These are phyloP conservation scores for Schizochytrium sp. DNA, from an alignment of 108 stramenopile genomes.

Conservation along the genomic window DNA sequence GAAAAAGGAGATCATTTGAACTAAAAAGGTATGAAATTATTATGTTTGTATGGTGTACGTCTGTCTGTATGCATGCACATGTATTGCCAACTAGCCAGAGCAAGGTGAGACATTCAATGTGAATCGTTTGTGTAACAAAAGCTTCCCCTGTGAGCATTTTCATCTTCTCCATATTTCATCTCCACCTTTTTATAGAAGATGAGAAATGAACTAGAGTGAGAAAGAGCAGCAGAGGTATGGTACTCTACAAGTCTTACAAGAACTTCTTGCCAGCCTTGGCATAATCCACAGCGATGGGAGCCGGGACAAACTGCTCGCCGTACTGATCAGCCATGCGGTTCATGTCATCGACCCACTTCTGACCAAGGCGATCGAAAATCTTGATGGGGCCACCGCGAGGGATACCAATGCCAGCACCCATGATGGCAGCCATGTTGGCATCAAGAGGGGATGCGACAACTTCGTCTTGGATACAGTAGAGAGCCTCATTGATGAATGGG, in stretches of 20 bases:
- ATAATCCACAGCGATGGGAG: slow-evolving; percentile 93
- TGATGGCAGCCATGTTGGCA: slow-evolving; percentile 98
- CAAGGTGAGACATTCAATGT: no score
- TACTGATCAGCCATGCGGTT: slow-evolving; percentile 89
- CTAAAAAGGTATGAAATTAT: no score
- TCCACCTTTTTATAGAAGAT: no score
- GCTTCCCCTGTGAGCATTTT: no score
- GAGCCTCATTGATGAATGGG: slow-evolving; percentile 97
- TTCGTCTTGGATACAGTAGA: slow-evolving; percentile 96
- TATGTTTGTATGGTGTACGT: no score
- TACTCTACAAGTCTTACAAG: slow-evolving; percentile 53
- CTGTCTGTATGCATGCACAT: no score
- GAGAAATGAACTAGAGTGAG: no score
- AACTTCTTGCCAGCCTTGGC: slow-evolving; percentile 93
- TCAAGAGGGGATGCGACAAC: slow-evolving; percentile 94
- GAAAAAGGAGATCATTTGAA: no score
- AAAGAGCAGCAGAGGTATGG: no score
- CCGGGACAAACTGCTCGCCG: slow-evolving; percentile 96
- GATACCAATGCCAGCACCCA: slow-evolving; percentile 99
- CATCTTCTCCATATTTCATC: no score
- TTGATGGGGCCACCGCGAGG: slow-evolving; percentile 93
- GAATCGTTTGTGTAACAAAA: no score
- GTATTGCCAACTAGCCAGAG: no score
- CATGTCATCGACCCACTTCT: slow-evolving; percentile 90
- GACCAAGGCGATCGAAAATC: slow-evolving; percentile 44